Percentiles rank a stretch among this genome's conserved stretches.
Conservation (phyloP, 257 asterid species). For the Lycium barbarum region DNA sequence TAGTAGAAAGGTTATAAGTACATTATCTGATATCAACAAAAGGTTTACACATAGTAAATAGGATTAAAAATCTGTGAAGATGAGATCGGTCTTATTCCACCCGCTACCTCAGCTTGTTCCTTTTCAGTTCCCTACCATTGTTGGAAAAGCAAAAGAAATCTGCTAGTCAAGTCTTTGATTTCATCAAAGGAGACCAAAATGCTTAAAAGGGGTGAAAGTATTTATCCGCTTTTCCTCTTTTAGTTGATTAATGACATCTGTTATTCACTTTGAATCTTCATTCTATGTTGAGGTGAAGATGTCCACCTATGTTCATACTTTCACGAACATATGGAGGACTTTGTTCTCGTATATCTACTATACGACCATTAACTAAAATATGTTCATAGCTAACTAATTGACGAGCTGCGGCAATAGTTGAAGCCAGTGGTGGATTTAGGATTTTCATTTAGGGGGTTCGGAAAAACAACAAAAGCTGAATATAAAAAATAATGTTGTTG, state of each 20-base stretch:
- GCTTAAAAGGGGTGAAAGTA: background rate
- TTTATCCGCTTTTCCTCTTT: background rate
- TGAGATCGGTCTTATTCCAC: background rate
- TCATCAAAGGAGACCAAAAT: constrained; percentile 1
- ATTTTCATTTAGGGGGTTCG: too few species aligned
- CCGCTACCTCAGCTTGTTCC: background rate
- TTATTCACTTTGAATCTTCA: background rate
- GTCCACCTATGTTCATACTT: too few species aligned
- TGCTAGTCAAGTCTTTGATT: constrained; percentile 20
- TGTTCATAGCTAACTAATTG: too few species aligned
- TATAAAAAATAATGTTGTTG: too few species aligned
- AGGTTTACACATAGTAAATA: background rate
- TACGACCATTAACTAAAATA: too few species aligned
- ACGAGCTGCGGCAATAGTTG: too few species aligned
- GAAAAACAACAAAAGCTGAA: too few species aligned
- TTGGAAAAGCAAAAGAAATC: background rate
- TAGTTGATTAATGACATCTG: background rate
- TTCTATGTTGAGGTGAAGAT: background rate
- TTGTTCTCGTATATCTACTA: too few species aligned
- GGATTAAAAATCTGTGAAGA: background rate
- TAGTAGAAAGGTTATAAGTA: background rate
- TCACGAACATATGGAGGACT: too few species aligned
- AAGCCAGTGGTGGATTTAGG: too few species aligned
- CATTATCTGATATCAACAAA: background rate
- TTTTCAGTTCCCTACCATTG: background rate